phyloP scores from a whole-genome alignment of 176 grass and related monocot species.

The Thalia dealbata region DNA sequence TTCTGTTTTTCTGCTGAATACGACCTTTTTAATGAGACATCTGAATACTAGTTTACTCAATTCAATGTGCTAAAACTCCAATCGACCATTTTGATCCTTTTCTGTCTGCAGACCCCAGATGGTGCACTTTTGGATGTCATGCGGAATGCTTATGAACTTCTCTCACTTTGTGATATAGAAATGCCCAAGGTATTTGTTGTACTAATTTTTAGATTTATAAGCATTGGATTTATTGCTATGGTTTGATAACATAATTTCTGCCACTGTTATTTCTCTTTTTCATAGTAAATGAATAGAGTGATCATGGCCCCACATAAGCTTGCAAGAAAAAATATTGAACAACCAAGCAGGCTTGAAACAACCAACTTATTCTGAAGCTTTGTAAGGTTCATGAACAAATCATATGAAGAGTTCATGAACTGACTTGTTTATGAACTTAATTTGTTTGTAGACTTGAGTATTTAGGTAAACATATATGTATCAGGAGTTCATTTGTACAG shows the following conservation, averaged over 20 bases:
- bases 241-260: background rate
- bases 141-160: slow-evolving; percentile 89
- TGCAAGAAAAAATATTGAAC: background rate
- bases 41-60: background rate
- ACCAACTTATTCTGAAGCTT: too few relatives aligned
- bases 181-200: slow-evolving; percentile 47
- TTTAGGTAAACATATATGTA: too few relatives aligned
- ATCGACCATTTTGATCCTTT: slow-evolving; percentile 11
- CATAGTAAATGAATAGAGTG: background rate
- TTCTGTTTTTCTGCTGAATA: background rate
- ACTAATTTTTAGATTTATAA: background rate
- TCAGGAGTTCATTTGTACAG: too few relatives aligned
- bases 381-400: too few relatives aligned
- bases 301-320: background rate
- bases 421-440: too few relatives aligned
- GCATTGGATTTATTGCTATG: background rate
- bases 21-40: background rate
- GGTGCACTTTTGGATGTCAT: slow-evolving; percentile 92
- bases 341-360: too few relatives aligned
- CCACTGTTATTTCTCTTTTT: background rate
- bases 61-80: background rate
- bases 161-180: slow-evolving; percentile 53
- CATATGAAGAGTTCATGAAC: too few relatives aligned
- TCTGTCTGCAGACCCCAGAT: slow-evolving; percentile 72
- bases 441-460: too few relatives aligned